Evolutionary conservation across 2,329 filamentous ascomycete genomes (phyloP), one percentile per base, ranked within the genome.

Genomic region (Fusarium xyrophilum): DNA sequence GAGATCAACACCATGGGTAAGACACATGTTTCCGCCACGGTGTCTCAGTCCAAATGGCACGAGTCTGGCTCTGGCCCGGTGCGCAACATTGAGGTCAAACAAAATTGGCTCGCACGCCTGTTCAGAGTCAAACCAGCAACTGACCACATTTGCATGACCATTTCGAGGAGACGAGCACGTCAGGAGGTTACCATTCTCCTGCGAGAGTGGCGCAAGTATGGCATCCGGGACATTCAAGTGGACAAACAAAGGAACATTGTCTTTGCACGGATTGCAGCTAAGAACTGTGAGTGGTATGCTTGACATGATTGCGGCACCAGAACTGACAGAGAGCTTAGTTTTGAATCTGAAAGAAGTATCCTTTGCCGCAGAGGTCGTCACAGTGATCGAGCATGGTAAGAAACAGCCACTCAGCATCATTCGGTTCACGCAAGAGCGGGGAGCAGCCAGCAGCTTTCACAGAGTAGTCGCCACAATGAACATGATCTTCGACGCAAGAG

Each of bases 381-480:
- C 91, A 3, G 91, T 97, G 38, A 91, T 97, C 65, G 92, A 97
- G 80, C 91, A 96, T 75, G 92, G 92, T 48, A 90, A 88, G 73
- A 89, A 88, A 68, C 89, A 88, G 46, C 90, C 90, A 47, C 85
- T 97, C 56, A 92, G 91, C 77, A 89, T 97, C 68, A 88, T 92
- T 32, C 90, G 93, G 36, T 93, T 97, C 77, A 95, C 92, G 3
- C 94, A 97, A 75, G 93, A 96, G 75, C 90, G 90, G 60, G 96
- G 95, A n/a, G 94, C 95, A 3, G 93, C 93, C 38, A 96, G 91
- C 73, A 96, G 91, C 71, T 97, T 98, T 81, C 87, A 93, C 76
- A 89, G 88, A 75, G 91, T 97, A 13, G 87, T 96, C 28, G 91
- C 93, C 62, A 91, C 91, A 6, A 84, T 97, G 72, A 86, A 90